phyloP scores from a whole-genome alignment of 2,329 filamentous ascomycete genomes.

The Pyrenophora tritici-repentis region DNA sequence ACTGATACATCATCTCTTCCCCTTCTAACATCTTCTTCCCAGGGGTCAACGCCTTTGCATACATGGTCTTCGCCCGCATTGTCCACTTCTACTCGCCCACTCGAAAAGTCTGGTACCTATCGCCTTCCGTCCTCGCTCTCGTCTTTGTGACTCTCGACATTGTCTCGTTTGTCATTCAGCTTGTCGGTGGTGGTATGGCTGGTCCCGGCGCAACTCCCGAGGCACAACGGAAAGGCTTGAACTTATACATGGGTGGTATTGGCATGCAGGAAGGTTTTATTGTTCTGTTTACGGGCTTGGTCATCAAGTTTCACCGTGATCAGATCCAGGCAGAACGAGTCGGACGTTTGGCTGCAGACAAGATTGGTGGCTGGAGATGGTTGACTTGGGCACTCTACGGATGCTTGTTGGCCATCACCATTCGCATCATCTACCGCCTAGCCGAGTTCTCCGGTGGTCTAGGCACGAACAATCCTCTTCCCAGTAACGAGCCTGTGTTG shows the following conservation, averaged over 20 bases:
- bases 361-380: conserved; percentile 22
- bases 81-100: conserved; percentile 43
- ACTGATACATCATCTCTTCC: conserved; percentile 3
- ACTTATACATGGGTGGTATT: conserved; percentile 47
- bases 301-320: conserved; percentile 25
- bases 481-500: conserved; percentile 58
- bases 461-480: conserved; percentile 50
- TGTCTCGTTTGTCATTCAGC: conserved; percentile 51
- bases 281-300: conserved; percentile 24
- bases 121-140: conserved; percentile 24
- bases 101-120: conserved; percentile 27
- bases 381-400: conserved; percentile 49
- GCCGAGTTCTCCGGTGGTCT: conserved; percentile 58
- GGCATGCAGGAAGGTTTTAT: conserved; percentile 38
- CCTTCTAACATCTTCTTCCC: conserved; percentile 28
- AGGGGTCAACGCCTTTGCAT: conserved; percentile 54
- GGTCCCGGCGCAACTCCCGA: conserved; percentile 28
- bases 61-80: conserved; percentile 48
- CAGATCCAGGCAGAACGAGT: conserved; percentile 20
- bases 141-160: conserved; percentile 52
- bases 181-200: conserved; percentile 46
- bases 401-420: conserved; percentile 50
- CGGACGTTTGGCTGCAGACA: conserved; percentile 12
- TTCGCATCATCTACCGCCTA: conserved; percentile 39
- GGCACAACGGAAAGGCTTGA: conserved; percentile 46